Conservation (phyloP, 1,284 basidiomycete genomes). For the Sporisorium scitamineum region DNA sequence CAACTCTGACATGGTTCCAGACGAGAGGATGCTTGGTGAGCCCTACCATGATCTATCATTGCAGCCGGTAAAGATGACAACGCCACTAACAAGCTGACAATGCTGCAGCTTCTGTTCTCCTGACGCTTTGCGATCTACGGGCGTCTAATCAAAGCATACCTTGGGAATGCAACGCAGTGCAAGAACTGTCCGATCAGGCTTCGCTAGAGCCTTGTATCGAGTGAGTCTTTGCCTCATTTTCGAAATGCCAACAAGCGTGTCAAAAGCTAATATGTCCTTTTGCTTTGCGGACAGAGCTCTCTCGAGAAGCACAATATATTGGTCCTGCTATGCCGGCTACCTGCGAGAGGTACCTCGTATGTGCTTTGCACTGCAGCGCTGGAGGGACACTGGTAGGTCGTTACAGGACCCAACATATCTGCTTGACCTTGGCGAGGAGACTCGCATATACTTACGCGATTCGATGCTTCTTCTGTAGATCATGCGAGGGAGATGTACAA, state of each 20-base stretch:
- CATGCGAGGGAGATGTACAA: constrained; percentile 27
- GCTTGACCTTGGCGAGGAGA: neutral
- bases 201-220: constrained; percentile 23
- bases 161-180: constrained; percentile 16
- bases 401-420: no score
- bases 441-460: neutral
- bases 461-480: constrained; percentile 1
- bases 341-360: constrained; percentile 43
- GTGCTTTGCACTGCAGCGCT: constrained; percentile 43
- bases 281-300: constrained; percentile 18
- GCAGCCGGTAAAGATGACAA: neutral
- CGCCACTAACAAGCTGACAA: neutral
- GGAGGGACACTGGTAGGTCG: constrained; percentile 36
- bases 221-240: constrained; percentile 5
- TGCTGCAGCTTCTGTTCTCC: constrained; percentile 17
- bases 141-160: constrained; percentile 36
- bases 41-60: no score
- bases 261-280: neutral
- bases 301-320: constrained; percentile 36
- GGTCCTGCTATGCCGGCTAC: constrained; percentile 52
- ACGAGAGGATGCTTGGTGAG: constrained; percentile 33
- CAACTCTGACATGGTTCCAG: constrained; percentile 17
- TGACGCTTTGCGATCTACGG: constrained; percentile 38
- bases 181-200: neutral
- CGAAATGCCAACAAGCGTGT: neutral